A percentile compares a stretch with the other conserved stretches of the same genome.
These are phyloP conservation scores for Cordia subcordata DNA, from an alignment of 257 asterid species.

Conservation along the genomic window DNA sequence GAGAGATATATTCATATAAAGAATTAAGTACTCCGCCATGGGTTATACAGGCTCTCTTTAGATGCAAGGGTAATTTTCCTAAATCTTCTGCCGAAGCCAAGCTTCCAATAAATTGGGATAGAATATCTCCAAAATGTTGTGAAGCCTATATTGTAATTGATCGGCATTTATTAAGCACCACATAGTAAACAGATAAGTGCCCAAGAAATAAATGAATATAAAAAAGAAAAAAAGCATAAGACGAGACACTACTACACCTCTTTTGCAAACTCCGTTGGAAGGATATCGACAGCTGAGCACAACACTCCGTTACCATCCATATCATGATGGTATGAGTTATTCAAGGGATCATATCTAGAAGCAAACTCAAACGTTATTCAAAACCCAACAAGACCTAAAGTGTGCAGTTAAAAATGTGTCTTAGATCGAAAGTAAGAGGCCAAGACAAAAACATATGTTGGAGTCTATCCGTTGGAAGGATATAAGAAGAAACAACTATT, in stretches of 20 bases:
- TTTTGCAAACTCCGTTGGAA: slow-evolving; percentile 92
- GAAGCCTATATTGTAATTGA: slow-evolving; percentile 61
- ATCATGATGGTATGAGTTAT: slow-evolving; percentile 63
- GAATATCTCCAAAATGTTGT: slow-evolving; percentile 86
- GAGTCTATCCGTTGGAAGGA: background rate
- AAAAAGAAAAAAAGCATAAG: slow-evolving; percentile 1
- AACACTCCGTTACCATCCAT: slow-evolving; percentile 82
- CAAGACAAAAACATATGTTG: no score
- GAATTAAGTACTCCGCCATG: slow-evolving; percentile 69
- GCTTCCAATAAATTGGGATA: slow-evolving; percentile 68
- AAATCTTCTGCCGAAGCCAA: slow-evolving; percentile 58
- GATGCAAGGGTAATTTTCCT: slow-evolving; percentile 62
- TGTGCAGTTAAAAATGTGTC: background rate
- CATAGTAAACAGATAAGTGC: slow-evolving; percentile 1
- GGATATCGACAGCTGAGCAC: slow-evolving; percentile 92
- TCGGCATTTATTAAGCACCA: slow-evolving; percentile 5
- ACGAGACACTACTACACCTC: slow-evolving; percentile 43
- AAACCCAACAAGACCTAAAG: background rate
- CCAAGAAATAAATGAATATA: background rate
- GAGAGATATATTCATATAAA: slow-evolving; percentile 72
- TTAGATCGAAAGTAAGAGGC: background rate
- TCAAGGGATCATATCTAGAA: slow-evolving; percentile 67
- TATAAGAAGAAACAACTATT: background rate
- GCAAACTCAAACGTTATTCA: slow-evolving; percentile 11
- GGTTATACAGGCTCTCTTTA: slow-evolving; percentile 82